Conservation (phyloP, 1,139 yeast genomes). For the Pneumocystis sp. region DNA sequence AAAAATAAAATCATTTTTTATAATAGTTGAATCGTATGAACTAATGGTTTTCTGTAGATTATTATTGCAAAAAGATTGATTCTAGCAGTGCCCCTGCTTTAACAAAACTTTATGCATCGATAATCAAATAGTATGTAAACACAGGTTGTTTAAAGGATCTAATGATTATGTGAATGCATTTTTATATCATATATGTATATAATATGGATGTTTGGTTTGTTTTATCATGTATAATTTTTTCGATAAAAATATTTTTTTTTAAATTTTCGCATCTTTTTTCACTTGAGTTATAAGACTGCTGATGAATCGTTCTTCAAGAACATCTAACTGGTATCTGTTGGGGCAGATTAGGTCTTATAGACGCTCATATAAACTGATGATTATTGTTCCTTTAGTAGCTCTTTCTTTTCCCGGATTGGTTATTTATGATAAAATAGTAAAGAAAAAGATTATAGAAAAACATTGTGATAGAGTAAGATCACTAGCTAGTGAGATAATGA, state of each 20-base stretch:
- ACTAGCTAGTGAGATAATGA: conserved; percentile 29
- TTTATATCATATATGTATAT: not conserved
- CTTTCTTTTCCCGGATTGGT: conserved; percentile 56
- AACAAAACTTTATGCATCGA: conserved; percentile 15
- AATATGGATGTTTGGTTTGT: not conserved
- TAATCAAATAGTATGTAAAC: not conserved
- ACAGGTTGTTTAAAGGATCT: not conserved
- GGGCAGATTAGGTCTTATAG: not conserved
- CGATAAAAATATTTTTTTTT: not conserved
- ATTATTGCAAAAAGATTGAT: conserved; percentile 19
- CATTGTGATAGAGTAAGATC: conserved; percentile 51
- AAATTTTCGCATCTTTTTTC: not conserved
- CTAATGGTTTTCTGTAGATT: conserved; percentile 7
- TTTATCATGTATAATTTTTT: not conserved
- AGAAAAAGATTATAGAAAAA: conserved; percentile 45
- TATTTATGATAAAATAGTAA: conserved; percentile 64
- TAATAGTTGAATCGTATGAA: not conserved
- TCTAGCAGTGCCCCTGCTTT: conserved; percentile 17
- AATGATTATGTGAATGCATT: not conserved
- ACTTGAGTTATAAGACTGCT: not conserved
- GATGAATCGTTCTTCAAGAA: not conserved
- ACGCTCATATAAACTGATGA: conserved; percentile 86
- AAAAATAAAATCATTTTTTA: conserved; percentile 2
- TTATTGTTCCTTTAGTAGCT: conserved; percentile 67
- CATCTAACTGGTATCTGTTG: not conserved